phyloP scores from a whole-genome alignment of 2,329 filamentous ascomycete genomes.

The Trichoderma atrobrunneum region DNA sequence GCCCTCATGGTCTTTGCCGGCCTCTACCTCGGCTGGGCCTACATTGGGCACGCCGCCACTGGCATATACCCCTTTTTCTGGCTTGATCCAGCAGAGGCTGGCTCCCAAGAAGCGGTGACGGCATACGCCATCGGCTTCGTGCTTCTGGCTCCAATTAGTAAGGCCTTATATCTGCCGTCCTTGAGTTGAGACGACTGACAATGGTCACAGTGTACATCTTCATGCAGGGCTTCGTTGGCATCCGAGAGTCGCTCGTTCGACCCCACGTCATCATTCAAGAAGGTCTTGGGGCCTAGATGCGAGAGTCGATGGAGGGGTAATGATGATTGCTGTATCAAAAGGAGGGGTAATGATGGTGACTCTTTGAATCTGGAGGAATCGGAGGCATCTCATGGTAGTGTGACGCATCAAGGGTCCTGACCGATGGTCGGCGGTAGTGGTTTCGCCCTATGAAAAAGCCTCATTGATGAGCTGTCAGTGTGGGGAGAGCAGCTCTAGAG shows the following conservation, averaged over 20 bases:
- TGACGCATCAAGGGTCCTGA: conserved; percentile 13
- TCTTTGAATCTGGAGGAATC: background rate
- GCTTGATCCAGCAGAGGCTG: conserved; percentile 45
- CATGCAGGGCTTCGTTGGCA: conserved; percentile 48
- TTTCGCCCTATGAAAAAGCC: conserved; percentile 12
- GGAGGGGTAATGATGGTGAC: background rate
- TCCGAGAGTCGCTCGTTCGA: conserved; percentile 44
- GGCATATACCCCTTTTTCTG: conserved; percentile 50
- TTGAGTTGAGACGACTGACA: background rate
- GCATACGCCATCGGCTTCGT: conserved; percentile 47
- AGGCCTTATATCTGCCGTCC: conserved; percentile 28
- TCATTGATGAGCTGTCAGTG: conserved; percentile 13
- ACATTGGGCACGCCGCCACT: conserved; percentile 46
- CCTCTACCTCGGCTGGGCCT: conserved; percentile 50
- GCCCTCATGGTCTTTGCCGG: conserved; percentile 41
- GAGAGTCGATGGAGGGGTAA: conserved; percentile 1
- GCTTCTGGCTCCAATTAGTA: conserved; percentile 43
- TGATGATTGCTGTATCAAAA: background rate
- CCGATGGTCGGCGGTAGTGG: background rate
- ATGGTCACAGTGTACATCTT: conserved; percentile 44
- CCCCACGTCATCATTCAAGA: conserved; percentile 20
- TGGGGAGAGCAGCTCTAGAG: conserved; percentile 10
- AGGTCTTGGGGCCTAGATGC: conserved; percentile 1
- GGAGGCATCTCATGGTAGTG: background rate
- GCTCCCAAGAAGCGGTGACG: conserved; percentile 43